Base-by-base conservation (phyloP, 2,329 filamentous ascomycete species). In the Seiridium cupressi region DNA sequence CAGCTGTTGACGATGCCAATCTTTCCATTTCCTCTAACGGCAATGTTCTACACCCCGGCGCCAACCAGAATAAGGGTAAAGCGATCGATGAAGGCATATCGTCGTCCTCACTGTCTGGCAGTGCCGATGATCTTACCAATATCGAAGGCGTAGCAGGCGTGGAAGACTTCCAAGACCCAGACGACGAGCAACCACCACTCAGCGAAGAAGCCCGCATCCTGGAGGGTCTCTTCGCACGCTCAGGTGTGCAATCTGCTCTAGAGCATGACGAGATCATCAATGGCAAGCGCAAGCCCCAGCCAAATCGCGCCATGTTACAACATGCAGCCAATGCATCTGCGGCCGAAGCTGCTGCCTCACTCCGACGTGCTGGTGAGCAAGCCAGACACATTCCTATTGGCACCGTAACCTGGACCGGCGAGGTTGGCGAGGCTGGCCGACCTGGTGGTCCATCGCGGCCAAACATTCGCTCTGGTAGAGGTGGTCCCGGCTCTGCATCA, bases 251-350 rank as follows among this genome's bases (percentile, higher is more conserved):
- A 68, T 93, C 90, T n/a, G 92, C 93, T 0, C 85, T 97, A 49
- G 92, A 97, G 68, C 95, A 99, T 71, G 95, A 98, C 65, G 86
- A 92, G 57, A 96, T 98, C 68, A 85, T 98, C 68, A 91, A 89
- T 65, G 90, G 90, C 44, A 89, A 87, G 66, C 85, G 86, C 56
- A 87, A 87, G 59, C 79, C 91, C 18, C 84, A 87, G 63, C 90
- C 92, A 0, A 91, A 97, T 68, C 87, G 88, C 4, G 84, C 84
- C 32, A 89, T 96, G 65, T 87, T 97, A 53, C 89, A 92, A 65
- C 85, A 87, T 8, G 93, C 97, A 75, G 94, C 94, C 0, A 89
- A 89, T 68, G 85, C 87, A 44, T 86, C 96, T 3, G 93, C 93
- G 3, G 86, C 89, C 0, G 81, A 90, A 69, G 93, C 94, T 1